Percentiles rank a stretch among this genome's conserved stretches.
Evolutionary conservation across 2,329 filamentous ascomycete genomes (phyloP).

Genomic region (Alternaria triticina): DNA sequence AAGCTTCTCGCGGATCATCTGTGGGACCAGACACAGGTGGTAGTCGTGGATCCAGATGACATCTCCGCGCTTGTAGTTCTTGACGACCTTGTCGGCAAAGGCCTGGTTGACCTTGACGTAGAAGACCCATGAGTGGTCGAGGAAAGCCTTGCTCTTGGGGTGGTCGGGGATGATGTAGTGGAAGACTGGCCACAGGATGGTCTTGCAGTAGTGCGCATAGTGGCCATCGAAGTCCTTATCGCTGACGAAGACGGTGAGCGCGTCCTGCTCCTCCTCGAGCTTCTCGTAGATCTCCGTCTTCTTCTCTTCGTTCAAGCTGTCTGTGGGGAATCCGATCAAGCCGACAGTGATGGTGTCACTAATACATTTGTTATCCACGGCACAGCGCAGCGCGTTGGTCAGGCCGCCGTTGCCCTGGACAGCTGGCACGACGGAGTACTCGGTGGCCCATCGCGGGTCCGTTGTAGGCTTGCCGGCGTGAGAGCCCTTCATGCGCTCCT

Average conservation of each 20-base stretch:
- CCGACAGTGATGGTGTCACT: slow-evolving; percentile 88
- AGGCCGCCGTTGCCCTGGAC: slow-evolving; percentile 93
- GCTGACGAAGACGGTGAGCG: slow-evolving; percentile 81
- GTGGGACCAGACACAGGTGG: slow-evolving; percentile 85
- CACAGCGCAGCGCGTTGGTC: slow-evolving; percentile 84
- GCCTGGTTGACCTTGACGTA: slow-evolving; percentile 92
- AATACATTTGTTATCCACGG: slow-evolving; percentile 70
- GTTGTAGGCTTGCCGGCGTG: slow-evolving; percentile 37
- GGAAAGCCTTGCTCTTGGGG: slow-evolving; percentile 96
- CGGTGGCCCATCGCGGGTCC: slow-evolving; percentile 65
- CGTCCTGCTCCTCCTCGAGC: slow-evolving; percentile 80
- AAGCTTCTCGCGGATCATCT: slow-evolving; percentile 86
- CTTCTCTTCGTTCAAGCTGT: slow-evolving; percentile 76
- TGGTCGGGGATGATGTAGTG: slow-evolving; percentile 98
- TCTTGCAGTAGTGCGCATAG: slow-evolving; percentile 96
- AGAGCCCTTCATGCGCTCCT: slow-evolving; percentile 26
- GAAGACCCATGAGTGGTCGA: slow-evolving; percentile 95
- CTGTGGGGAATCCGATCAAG: slow-evolving; percentile 91
- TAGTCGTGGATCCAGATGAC: slow-evolving; percentile 97
- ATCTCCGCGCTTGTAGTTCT: slow-evolving; percentile 92
- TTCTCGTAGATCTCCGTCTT: slow-evolving; percentile 84
- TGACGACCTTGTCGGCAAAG: slow-evolving; percentile 88
- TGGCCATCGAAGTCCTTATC: slow-evolving; percentile 95
- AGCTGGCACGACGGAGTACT: slow-evolving; percentile 83
- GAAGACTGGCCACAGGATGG: slow-evolving; percentile 96